phyloP scores from a whole-genome alignment of 2,329 filamentous ascomycete species.

The Alternaria sp. region DNA sequence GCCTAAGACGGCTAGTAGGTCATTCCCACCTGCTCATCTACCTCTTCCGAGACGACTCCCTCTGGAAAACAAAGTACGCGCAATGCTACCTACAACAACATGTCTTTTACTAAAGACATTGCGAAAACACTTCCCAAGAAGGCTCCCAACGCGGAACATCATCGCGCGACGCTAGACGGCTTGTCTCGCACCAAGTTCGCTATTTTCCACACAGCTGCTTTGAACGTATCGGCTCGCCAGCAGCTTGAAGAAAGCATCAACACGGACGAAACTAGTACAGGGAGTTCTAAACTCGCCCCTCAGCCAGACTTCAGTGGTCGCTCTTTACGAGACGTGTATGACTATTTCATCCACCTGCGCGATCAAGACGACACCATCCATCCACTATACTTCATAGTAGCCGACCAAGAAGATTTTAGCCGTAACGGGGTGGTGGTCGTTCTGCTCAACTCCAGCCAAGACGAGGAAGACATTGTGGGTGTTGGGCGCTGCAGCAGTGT shows the following conservation, averaged over 20 bases:
- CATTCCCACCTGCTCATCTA: neutral
- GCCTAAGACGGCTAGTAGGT: neutral
- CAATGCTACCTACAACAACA: neutral
- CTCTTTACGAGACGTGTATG: conserved; percentile 7
- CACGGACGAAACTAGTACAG: neutral
- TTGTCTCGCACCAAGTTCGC: neutral
- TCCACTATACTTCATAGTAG: conserved; percentile 9
- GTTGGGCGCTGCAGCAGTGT: conserved; percentile 5
- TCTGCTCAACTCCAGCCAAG: conserved; percentile 6
- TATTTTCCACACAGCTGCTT: neutral
- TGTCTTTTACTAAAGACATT: neutral
- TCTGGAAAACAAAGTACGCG: neutral
- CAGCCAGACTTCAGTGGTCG: conserved; percentile 7
- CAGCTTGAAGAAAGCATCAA: conserved; percentile 4
- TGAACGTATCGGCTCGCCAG: neutral
- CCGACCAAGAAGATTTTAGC: conserved; percentile 1
- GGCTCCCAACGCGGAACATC: neutral
- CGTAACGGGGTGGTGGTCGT: conserved; percentile 3
- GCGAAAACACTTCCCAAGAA: conserved; percentile 1
- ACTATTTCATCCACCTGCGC: conserved; percentile 7
- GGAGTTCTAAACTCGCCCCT: neutral
- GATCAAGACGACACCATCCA: conserved; percentile 8
- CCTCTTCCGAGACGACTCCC: neutral
- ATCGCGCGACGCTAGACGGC: neutral
- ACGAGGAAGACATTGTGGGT: conserved; percentile 3